A percentile compares a stretch with the other conserved stretches of the same genome.
phyloP scores from a whole-genome alignment of 2,329 filamentous ascomycete genomes.

The Phyllachora maydis region DNA sequence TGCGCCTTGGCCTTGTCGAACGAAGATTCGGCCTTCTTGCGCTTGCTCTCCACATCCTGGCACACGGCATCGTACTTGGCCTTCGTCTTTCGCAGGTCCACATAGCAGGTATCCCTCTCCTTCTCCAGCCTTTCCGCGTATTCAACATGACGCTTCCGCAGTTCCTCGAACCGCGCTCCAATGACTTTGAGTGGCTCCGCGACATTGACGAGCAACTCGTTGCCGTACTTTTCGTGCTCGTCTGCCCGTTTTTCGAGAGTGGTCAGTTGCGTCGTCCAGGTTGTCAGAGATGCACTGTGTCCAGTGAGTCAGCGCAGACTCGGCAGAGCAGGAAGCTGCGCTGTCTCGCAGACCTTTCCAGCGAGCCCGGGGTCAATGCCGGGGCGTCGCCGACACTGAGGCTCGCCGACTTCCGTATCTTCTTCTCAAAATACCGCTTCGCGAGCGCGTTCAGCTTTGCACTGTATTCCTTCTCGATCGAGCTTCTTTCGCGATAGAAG shows the following conservation, averaged over 20 bases:
- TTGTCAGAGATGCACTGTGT: constrained; percentile 72
- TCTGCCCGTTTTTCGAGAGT: constrained; percentile 73
- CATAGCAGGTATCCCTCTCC: constrained; percentile 69
- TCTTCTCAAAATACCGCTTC: constrained; percentile 92
- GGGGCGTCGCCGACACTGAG: constrained; percentile 89
- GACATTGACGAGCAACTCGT: constrained; percentile 57
- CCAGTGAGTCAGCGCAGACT: constrained; percentile 1
- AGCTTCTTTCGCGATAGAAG: constrained; percentile 88
- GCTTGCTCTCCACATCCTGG: constrained; percentile 81
- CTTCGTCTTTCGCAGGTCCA: constrained; percentile 77
- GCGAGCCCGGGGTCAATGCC: constrained; percentile 78
- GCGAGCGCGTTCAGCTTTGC: constrained; percentile 71
- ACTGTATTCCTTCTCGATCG: constrained; percentile 93
- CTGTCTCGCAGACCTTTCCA: constrained; percentile 46
- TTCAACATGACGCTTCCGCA: constrained; percentile 78
- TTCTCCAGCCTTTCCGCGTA: constrained; percentile 77
- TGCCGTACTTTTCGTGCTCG: constrained; percentile 74
- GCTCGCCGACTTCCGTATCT: constrained; percentile 69
- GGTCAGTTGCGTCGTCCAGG: constrained; percentile 84
- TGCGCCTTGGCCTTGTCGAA: constrained; percentile 90
- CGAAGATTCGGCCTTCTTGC: constrained; percentile 88
- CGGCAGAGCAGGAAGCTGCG: not conserved
- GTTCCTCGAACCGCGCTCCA: constrained; percentile 61
- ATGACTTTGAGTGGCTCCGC: constrained; percentile 72
- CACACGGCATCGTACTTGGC: constrained; percentile 82